Percentiles rank a stretch among this genome's conserved stretches.
These are phyloP conservation scores for Rutstroemia sydowiana DNA, from an alignment of 2,329 filamentous ascomycete genomes.

Conservation along the genomic window DNA sequence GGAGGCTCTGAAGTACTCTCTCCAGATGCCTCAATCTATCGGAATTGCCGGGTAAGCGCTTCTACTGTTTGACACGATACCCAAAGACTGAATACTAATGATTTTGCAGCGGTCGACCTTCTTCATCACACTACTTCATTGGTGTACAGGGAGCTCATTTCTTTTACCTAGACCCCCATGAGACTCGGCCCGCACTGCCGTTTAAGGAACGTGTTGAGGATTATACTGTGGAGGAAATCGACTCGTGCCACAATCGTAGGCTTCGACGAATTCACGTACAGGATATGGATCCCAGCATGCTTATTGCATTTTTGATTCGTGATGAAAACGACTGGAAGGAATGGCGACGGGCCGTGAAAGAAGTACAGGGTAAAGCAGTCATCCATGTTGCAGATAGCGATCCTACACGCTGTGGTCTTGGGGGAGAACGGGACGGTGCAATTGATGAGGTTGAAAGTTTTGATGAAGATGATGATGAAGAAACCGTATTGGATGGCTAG, in stretches of 20 bases:
- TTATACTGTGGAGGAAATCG: constrained; percentile 66
- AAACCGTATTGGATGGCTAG: constrained; percentile 30
- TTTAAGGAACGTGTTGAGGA: constrained; percentile 48
- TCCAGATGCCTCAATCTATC: constrained; percentile 88
- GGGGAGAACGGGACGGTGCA: constrained; percentile 58
- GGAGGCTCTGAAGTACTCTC: constrained; percentile 77
- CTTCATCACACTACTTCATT: constrained; percentile 68
- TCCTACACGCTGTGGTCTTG: constrained; percentile 45
- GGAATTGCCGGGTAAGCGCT: constrained; percentile 80
- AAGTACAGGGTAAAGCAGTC: constrained; percentile 74
- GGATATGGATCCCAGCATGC: constrained; percentile 97
- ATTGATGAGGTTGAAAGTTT: constrained; percentile 87
- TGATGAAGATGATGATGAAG: constrained; percentile 59
- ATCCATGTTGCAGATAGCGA: constrained; percentile 75
- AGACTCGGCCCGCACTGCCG: constrained; percentile 68
- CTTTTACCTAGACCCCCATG: constrained; percentile 94
- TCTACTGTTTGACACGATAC: not conserved
- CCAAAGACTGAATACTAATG: constrained; percentile 10
- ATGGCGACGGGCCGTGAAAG: constrained; percentile 71
- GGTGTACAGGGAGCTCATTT: constrained; percentile 68
- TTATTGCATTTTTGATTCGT: constrained; percentile 84
- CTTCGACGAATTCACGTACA: constrained; percentile 74
- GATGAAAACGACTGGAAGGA: constrained; percentile 75
- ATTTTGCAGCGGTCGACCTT: constrained; percentile 68
- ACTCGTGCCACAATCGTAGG: constrained; percentile 80